These are phyloP conservation scores for Cryptococcus jaspeensis DNA, from an alignment of 1,284 basidiomycete species.

Conservation along the genomic window DNA sequence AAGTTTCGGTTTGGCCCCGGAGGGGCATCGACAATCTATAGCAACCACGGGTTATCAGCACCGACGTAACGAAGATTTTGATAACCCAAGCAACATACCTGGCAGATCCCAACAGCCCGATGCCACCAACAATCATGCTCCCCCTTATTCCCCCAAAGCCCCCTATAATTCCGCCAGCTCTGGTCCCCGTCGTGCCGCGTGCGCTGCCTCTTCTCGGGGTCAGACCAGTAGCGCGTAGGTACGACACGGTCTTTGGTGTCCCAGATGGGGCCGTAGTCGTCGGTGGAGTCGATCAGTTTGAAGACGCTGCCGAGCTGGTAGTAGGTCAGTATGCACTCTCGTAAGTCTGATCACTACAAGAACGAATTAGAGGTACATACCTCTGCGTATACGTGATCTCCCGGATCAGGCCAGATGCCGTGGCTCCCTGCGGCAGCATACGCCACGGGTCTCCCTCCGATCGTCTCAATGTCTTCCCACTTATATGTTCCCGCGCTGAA, in stretches of 20 bases:
- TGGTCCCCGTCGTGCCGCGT: conserved; percentile 27
- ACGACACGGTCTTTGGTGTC: conserved; percentile 42
- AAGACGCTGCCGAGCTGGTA: conserved; percentile 27
- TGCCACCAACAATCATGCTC: conserved; percentile 44
- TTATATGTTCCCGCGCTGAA: conserved; percentile 41
- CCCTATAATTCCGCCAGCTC: conserved; percentile 43
- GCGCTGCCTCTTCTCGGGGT: conserved; percentile 19
- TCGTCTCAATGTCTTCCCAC: conserved; percentile 41
- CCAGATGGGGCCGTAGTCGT: conserved; percentile 46
- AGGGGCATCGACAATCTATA: conserved; percentile 37
- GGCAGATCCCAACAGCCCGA: conserved; percentile 35
- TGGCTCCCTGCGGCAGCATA: conserved; percentile 46
- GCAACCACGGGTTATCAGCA: not conserved
- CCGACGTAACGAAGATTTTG: too few species aligned
- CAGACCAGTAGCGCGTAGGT: conserved; percentile 39
- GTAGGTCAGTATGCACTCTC: too few species aligned
- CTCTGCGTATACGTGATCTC: conserved; percentile 44
- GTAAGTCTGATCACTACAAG: too few species aligned
- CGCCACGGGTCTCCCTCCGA: conserved; percentile 40
- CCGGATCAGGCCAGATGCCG: conserved; percentile 45
- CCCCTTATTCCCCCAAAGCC: conserved; percentile 45
- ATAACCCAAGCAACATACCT: conserved; percentile 19
- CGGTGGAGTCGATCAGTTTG: conserved; percentile 43
- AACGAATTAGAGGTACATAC: conserved; percentile 10
- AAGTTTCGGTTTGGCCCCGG: conserved; percentile 44